Conservation (phyloP, 1,284 basidiomycete genomes). For the Apiotrichum sp. region DNA sequence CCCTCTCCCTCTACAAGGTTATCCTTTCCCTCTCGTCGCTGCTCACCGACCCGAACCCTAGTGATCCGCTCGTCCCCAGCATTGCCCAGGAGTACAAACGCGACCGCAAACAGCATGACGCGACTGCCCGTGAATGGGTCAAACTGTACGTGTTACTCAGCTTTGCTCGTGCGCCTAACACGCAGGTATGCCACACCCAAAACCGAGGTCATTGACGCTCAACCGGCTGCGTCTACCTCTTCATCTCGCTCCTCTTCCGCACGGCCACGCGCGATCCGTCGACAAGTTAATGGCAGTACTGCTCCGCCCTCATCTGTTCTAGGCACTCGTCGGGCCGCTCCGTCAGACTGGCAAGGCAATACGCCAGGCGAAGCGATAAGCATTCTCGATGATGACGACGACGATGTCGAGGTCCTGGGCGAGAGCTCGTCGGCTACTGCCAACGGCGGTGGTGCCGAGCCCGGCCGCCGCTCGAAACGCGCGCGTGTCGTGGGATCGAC, state of each 20-base stretch:
- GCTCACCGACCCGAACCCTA: slow-evolving; percentile 93
- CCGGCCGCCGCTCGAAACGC: slow-evolving; percentile 9
- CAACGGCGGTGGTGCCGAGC: background rate
- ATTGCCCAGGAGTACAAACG: slow-evolving; percentile 80
- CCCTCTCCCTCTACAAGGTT: slow-evolving; percentile 84
- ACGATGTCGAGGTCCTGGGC: slow-evolving; percentile 11
- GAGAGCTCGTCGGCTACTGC: slow-evolving; percentile 1
- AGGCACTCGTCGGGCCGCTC: slow-evolving; percentile 8
- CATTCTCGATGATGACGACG: slow-evolving; percentile 8
- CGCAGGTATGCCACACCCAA: slow-evolving; percentile 32
- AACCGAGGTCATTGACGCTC: slow-evolving; percentile 2
- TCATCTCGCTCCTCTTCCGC: slow-evolving; percentile 5
- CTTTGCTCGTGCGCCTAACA: too few species aligned
- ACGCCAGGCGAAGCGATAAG: slow-evolving; percentile 14
- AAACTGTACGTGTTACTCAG: slow-evolving; percentile 74
- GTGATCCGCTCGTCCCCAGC: slow-evolving; percentile 57
- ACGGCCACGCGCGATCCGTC: slow-evolving; percentile 13
- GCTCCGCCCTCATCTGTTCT: slow-evolving; percentile 2
- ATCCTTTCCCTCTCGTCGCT: slow-evolving; percentile 92
- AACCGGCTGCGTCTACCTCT: slow-evolving; percentile 3
- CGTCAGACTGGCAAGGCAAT: background rate
- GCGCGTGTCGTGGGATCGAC: slow-evolving; percentile 1
- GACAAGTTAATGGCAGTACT: slow-evolving; percentile 12
- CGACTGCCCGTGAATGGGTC: slow-evolving; percentile 89
- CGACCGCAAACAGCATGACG: slow-evolving; percentile 80